A percentile compares a stretch with the other conserved stretches of the same genome.
Evolutionary conservation across 176 grass and related monocot genomes (phyloP).

Genomic region (Rhynchospora pubera): DNA sequence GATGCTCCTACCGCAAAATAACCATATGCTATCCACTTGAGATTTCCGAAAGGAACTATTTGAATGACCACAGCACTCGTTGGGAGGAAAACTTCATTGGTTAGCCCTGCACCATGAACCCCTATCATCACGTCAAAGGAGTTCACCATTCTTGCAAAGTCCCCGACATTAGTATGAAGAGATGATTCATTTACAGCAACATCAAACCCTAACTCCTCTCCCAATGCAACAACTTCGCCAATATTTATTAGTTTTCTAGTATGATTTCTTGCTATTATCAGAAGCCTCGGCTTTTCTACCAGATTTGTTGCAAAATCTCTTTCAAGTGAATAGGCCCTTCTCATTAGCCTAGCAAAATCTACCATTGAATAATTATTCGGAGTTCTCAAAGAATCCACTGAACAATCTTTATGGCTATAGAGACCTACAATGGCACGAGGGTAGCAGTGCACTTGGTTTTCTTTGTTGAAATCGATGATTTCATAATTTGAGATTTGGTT

Average conservation of each 20-base stretch:
- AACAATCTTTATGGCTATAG: conserved; percentile 53
- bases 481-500: conserved; percentile 50
- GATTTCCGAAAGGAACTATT: conserved; percentile 52
- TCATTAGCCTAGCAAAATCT: conserved; percentile 57
- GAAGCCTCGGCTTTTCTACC: conserved; percentile 40
- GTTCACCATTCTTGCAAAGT: conserved; percentile 53
- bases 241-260: conserved; percentile 57
- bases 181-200: conserved; percentile 54
- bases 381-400: conserved; percentile 41
- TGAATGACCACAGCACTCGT: conserved; percentile 53
- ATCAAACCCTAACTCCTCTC: conserved; percentile 56
- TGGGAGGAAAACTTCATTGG: conserved; percentile 65
- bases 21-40: conserved; percentile 34
- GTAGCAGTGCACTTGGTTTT: conserved; percentile 58
- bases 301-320: conserved; percentile 25
- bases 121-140: conserved; percentile 68
- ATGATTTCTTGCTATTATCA: conserved; percentile 54
- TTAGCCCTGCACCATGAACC: conserved; percentile 60
- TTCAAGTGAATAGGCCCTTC: conserved; percentile 36
- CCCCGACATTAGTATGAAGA: conserved; percentile 38
- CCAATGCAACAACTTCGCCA: conserved; percentile 34
- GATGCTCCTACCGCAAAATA: conserved; percentile 40
- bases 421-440: conserved; percentile 48
- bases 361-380: conserved; percentile 39
- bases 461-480: conserved; percentile 57